Evolutionary conservation across 176 grass and related monocot genomes (phyloP).

Genomic region (Triticum urartu): DNA sequence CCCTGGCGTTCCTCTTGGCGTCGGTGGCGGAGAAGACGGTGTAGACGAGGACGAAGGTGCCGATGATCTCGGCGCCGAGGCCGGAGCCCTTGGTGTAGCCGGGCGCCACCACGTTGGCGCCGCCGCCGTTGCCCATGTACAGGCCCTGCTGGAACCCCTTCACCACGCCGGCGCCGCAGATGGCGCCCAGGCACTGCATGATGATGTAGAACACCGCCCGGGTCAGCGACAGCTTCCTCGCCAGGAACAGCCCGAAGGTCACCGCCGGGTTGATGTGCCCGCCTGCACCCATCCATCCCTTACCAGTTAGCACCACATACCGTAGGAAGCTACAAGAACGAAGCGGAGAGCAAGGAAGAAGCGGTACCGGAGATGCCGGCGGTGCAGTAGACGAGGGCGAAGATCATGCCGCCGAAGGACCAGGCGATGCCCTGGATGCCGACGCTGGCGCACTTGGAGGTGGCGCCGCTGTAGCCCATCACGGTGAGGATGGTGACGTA

Average conservation of each 20-base stretch:
- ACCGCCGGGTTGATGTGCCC: conserved; percentile 96
- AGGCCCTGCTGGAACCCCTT: conserved; percentile 77
- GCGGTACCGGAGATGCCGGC: conserved; percentile 86
- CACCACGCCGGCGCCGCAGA: conserved; percentile 84
- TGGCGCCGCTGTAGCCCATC: conserved; percentile 57
- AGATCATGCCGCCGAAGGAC: conserved; percentile 97
- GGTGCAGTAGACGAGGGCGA: conserved; percentile 96
- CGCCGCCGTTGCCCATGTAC: conserved; percentile 67
- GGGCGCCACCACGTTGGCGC: conserved; percentile 57
- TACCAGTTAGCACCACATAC: not conserved
- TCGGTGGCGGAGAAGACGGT: conserved; percentile 98
- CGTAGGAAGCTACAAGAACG: not conserved
- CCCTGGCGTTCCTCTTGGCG: conserved; percentile 95
- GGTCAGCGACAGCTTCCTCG: conserved; percentile 80
- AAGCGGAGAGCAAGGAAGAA: not conserved
- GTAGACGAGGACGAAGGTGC: conserved; percentile 95
- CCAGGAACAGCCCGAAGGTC: conserved; percentile 86
- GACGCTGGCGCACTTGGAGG: conserved; percentile 66
- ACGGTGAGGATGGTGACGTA: conserved; percentile 95
- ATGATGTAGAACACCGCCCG: conserved; percentile 84
- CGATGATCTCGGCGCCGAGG: conserved; percentile 83
- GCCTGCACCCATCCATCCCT: conserved; percentile 33
- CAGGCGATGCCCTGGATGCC: conserved; percentile 94
- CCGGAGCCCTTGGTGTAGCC: conserved; percentile 89
- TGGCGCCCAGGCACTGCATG: conserved; percentile 94